Evolutionary conservation across 2,329 filamentous ascomycete genomes (phyloP).

Genomic region (Chaetomiaceae sp.): DNA sequence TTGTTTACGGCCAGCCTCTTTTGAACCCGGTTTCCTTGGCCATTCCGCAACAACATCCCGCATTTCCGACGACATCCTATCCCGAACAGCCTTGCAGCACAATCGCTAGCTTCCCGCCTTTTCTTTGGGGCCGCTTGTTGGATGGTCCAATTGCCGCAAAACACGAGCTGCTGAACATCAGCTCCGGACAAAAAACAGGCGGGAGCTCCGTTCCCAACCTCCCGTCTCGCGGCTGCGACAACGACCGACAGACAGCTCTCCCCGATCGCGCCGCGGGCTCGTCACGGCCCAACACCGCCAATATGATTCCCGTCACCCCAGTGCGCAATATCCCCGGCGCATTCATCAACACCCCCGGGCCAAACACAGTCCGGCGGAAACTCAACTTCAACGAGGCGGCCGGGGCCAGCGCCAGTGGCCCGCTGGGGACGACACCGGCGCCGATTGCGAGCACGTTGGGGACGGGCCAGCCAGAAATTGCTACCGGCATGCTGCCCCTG

Average conservation of each 20-base stretch:
- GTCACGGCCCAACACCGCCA: slow-evolving; percentile 6
- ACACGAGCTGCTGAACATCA: slow-evolving; percentile 10
- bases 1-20: slow-evolving; percentile 30
- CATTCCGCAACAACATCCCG: slow-evolving; percentile 8
- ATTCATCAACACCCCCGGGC: slow-evolving; percentile 64
- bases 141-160: slow-evolving; percentile 17
- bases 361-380: slow-evolving; percentile 49
- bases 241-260: neutral
- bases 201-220: slow-evolving; percentile 5
- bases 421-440: slow-evolving; percentile 3
- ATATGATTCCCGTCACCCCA: slow-evolving; percentile 62
- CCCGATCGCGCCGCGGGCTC: slow-evolving; percentile 6
- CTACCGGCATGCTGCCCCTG: slow-evolving; percentile 35
- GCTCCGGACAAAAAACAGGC: slow-evolving; percentile 12
- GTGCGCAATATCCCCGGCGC: slow-evolving; percentile 70
- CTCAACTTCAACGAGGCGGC: slow-evolving; percentile 40
- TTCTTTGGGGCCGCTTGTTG: slow-evolving; percentile 9
- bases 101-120: slow-evolving; percentile 5
- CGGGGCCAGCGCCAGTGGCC: slow-evolving; percentile 1
- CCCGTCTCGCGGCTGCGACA: neutral
- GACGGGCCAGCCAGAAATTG: slow-evolving; percentile 6
- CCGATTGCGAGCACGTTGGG: slow-evolving; percentile 21
- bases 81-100: neutral
- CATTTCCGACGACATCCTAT: slow-evolving; percentile 5
- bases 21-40: slow-evolving; percentile 14